Base-by-base conservation (phyloP, 306 rosid species). In the Hylodesmum podocarpum region DNA sequence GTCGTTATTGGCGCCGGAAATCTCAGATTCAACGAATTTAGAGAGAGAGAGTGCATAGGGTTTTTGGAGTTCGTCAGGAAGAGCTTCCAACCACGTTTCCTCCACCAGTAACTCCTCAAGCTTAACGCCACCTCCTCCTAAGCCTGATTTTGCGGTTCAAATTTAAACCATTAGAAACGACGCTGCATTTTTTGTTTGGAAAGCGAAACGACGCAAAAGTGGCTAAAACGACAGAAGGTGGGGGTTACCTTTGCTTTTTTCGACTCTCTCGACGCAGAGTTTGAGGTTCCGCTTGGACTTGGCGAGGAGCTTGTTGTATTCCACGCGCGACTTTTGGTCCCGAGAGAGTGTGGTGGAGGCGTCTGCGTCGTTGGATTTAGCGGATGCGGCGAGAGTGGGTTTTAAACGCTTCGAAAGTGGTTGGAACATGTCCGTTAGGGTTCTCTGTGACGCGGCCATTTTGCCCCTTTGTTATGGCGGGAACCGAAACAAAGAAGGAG, bases 91-190 rank as follows among this genome's bases (percentile, higher is more conserved):
- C 98, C 98, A 95, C 8, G 93, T 84, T 57, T 80, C 88, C 54
- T 92, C 97, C 69, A 90, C 98, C 76, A 95, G 72, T 33, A 95
- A 80, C 66, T 90, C 96, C 82, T 84, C 89, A n/a, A 95, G 72
- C 47, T 88, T 88, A 76, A 84, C 83, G 13, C 70, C 73, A 1
- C 65, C 68, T 25, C 70, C 73, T 0, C 65, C 68, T 25, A 44
- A 71, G 22, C 66, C 83, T 51, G 11, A 43, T 4, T 2, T 43
- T 28, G 8, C 74, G 57, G 9, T 15, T 36, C 19, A 1, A 10
- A 55, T 15, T 36, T 28, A 1, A 10, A 55, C 33, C 1, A 29
- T 64, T 66, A 68, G 14, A 64, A 64, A 64, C 22, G 22, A 50
- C 34, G 12, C 9, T 21, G 24, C 22, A 36, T 6, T 59, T 21